Evolutionary conservation across 2,329 filamentous ascomycete species (phyloP), one percentile per base, ranked within the genome.

Genomic region (Venturia nashicola): DNA sequence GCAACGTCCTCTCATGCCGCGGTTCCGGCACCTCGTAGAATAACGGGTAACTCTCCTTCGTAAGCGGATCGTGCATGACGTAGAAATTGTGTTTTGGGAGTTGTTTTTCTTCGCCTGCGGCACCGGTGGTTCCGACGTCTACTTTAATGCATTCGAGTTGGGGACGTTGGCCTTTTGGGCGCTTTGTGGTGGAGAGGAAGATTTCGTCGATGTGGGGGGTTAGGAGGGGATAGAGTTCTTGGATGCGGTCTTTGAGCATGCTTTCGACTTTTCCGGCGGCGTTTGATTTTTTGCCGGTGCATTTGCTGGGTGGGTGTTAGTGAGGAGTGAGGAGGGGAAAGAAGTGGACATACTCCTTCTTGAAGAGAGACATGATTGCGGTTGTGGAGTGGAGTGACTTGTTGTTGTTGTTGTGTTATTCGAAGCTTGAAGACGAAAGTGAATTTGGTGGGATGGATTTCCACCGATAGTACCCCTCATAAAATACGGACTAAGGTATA

Each of bases 61-160:
- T 51, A 9, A 51, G 11, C 8, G 46, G 46, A 51, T 51, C 46
- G 46, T 51, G 46, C 46, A 51, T 51, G 4, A 51, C 46, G 46
- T 51, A 51, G 46, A 27, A 51, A 14, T 51, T 51, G 46, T 51
- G 46, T 51, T 51, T 51, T 7, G 46, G 46, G 20, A 51, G 46
- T 51, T 51, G 46, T 51, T 51, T 51, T 23, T 51, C 46, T 14
- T 51, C 46, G 46, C 46, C 46, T 11, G 20, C 8, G 46, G 46
- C 46, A 14, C 46, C 46, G 8, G 46, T 51, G 1, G 46, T 51
- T 20, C 46, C 46, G 6, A 51, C 20, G 46, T 51, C 46, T 27
- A 51, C 46, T 51, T 51, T 51, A 32, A 51, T 51, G 46, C 46
- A 51, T 51, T 51, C 46, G 46, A 51, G 46, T 51, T 51, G 46